Conservation (phyloP, 139 green algal species). For the Asterochloris erici region DNA sequence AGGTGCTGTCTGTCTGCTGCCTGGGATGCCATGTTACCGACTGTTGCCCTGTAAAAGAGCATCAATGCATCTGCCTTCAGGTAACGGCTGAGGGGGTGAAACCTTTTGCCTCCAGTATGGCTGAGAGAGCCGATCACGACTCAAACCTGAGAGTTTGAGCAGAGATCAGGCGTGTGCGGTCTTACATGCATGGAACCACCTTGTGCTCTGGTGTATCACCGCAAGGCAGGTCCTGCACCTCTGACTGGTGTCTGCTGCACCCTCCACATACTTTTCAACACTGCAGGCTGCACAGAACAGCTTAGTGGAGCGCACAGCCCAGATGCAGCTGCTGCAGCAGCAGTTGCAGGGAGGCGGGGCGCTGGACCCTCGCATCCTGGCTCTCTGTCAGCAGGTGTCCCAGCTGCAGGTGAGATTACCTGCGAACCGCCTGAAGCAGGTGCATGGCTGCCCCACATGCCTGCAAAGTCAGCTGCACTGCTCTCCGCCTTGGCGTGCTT, state of each 20-base stretch:
- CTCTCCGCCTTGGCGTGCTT: background rate
- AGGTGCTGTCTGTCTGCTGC: background rate
- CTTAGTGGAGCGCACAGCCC: slow-evolving; percentile 7
- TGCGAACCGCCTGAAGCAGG: background rate
- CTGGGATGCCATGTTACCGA: background rate
- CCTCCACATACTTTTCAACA: background rate
- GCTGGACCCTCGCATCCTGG: background rate
- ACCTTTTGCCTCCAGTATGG: background rate
- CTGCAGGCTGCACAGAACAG: slow-evolving; percentile 1
- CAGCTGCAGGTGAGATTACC: background rate
- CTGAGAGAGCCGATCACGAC: too few species aligned
- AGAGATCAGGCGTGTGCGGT: background rate
- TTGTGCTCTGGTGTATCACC: background rate
- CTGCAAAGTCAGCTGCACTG: background rate
- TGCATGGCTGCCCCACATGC: background rate
- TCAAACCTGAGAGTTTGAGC: background rate
- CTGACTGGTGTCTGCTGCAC: background rate
- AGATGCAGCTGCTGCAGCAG: slow-evolving; percentile 9
- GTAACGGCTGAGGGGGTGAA: background rate
- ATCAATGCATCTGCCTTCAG: background rate
- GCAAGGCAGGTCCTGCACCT: background rate
- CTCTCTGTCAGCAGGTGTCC: background rate
- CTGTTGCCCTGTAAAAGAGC: background rate
- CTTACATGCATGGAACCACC: background rate
- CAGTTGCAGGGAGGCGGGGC: background rate